These are phyloP conservation scores for Mycena galopus DNA, from an alignment of 768 basidiomycete genomes.

Conservation along the genomic window DNA sequence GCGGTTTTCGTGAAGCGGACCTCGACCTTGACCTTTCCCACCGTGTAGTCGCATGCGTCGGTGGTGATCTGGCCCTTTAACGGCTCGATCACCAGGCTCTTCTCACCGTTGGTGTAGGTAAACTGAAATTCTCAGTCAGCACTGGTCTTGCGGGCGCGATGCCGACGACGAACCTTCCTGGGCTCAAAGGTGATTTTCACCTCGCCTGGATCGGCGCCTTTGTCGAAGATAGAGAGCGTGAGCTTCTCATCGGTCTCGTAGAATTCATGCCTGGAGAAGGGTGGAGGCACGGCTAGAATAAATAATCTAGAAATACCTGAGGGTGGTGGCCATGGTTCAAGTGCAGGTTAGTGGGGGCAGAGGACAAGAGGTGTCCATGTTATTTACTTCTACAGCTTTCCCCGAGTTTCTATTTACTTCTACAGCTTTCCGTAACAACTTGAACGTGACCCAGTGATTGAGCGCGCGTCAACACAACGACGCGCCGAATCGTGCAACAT, in stretches of 20 bases:
- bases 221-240: slow-evolving; percentile 83
- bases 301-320: slow-evolving; percentile 44
- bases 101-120: slow-evolving; percentile 77
- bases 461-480: background rate
- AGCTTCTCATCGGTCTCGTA: slow-evolving; percentile 88
- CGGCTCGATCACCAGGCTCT: slow-evolving; percentile 79
- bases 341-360: background rate
- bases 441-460: background rate
- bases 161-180: slow-evolving; percentile 61
- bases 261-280: slow-evolving; percentile 78
- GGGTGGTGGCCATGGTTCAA: slow-evolving; percentile 47
- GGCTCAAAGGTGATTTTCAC: slow-evolving; percentile 75
- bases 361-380: background rate
- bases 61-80: slow-evolving; percentile 86
- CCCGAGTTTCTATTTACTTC: too few relatives aligned
- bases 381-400: background rate
- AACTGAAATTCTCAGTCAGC: slow-evolving; percentile 57
- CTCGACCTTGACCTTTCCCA: slow-evolving; percentile 92
- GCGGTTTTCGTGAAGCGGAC: slow-evolving; percentile 79
- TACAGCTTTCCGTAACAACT: background rate
- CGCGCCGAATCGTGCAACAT: background rate
- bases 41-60: slow-evolving; percentile 69
- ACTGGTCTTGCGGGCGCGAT: background rate
- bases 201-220: slow-evolving; percentile 74
- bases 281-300: background rate